Percentiles rank a stretch among this genome's conserved stretches.
These are phyloP conservation scores for Maudiozyma barnettii DNA, from an alignment of 805 yeast genomes.

Conservation along the genomic window DNA sequence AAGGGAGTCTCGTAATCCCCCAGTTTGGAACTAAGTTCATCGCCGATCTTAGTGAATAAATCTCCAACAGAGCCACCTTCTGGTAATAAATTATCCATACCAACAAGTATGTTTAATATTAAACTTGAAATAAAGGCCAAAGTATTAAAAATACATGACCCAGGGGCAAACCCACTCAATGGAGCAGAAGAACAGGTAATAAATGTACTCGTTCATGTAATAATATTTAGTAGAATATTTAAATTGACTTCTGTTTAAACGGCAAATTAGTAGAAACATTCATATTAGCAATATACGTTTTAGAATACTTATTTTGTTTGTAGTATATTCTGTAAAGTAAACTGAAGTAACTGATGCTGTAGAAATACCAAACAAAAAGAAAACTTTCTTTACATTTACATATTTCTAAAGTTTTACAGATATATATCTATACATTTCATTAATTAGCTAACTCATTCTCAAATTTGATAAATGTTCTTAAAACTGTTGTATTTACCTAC, in stretches of 20 bases:
- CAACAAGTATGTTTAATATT: neutral
- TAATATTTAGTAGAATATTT: neutral
- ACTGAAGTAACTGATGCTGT: too few relatives aligned
- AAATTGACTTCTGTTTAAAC: neutral
- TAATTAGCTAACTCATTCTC: too few relatives aligned
- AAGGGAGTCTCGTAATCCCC: neutral
- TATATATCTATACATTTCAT: too few relatives aligned
- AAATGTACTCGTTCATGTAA: neutral
- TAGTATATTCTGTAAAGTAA: too few relatives aligned
- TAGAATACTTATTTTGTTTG: too few relatives aligned
- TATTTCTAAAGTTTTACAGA: too few relatives aligned
- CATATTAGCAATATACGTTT: too few relatives aligned
- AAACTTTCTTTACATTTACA: too few relatives aligned
- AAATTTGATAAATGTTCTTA: too few relatives aligned
- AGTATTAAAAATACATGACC: neutral
- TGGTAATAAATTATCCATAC: neutral
- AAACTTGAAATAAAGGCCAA: neutral
- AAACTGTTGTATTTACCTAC: too few relatives aligned
- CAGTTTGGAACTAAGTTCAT: neutral
- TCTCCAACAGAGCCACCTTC: neutral
- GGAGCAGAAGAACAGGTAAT: neutral
- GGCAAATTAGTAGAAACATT: too few relatives aligned
- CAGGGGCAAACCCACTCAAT: neutral
- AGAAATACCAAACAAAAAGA: too few relatives aligned
- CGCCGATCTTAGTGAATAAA: neutral